Percentiles rank a stretch among this genome's conserved stretches.
These are phyloP conservation scores for Chamaenerion angustifolium DNA, from an alignment of 345 rosid species.

Conservation along the genomic window DNA sequence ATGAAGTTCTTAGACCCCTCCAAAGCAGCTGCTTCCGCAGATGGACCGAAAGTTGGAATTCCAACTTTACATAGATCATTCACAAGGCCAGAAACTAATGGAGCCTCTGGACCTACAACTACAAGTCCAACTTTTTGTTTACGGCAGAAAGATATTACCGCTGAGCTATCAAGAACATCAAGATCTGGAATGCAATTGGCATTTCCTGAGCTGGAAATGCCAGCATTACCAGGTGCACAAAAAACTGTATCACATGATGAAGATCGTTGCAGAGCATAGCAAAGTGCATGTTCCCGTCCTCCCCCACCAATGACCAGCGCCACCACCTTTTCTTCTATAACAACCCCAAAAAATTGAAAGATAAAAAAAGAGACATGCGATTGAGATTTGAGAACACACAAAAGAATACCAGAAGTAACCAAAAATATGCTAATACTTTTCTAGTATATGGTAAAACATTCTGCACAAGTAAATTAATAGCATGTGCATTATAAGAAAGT, in stretches of 20 bases:
- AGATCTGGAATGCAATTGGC: slow-evolving; percentile 75
- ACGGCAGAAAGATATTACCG: slow-evolving; percentile 59
- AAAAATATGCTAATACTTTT: too few species aligned
- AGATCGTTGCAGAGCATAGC: slow-evolving; percentile 68
- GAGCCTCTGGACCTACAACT: slow-evolving; percentile 90
- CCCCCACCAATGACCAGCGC: slow-evolving; percentile 96
- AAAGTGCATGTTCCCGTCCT: slow-evolving; percentile 91
- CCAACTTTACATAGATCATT: slow-evolving; percentile 57
- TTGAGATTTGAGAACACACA: too few species aligned
- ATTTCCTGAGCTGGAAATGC: slow-evolving; percentile 65
- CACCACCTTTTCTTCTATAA: slow-evolving; percentile 43
- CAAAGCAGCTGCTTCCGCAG: slow-evolving; percentile 89
- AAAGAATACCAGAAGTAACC: too few species aligned
- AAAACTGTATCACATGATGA: slow-evolving; percentile 57
- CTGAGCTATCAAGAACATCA: slow-evolving; percentile 41
- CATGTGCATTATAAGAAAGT: too few species aligned
- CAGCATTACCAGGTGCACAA: slow-evolving; percentile 91
- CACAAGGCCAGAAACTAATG: slow-evolving; percentile 79
- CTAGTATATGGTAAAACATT: too few species aligned
- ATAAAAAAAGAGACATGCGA: too few species aligned
- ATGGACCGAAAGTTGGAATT: slow-evolving; percentile 82
- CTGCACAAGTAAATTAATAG: too few species aligned
- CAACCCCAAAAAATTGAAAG: slow-evolving; percentile 2
- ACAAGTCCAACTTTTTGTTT: slow-evolving; percentile 58
- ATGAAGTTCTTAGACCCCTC: slow-evolving; percentile 96